Percentiles rank a stretch among this genome's conserved stretches.
Evolutionary conservation across 106 monocot species (phyloP).

Genomic region (Acanthochlamys bracteata): DNA sequence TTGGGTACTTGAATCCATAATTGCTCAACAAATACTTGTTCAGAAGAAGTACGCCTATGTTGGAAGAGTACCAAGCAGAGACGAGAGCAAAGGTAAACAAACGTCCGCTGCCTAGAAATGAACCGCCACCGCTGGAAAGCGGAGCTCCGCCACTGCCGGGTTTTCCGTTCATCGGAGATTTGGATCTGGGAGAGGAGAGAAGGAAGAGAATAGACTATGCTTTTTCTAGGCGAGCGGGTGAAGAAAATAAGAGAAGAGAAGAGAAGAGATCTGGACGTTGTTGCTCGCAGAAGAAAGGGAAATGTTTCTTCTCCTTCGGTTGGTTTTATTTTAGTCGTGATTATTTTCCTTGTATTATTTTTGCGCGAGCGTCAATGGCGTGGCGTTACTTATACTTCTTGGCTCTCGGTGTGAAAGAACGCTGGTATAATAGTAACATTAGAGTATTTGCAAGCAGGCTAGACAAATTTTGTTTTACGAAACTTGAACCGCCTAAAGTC

Average conservation of each 20-base stretch:
- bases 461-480: too few relatives aligned
- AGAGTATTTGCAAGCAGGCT: too few relatives aligned
- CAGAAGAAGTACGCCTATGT: conserved; percentile 53
- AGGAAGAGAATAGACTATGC: background rate
- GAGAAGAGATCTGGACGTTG: background rate
- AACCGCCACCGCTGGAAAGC: background rate
- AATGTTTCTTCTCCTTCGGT: too few relatives aligned
- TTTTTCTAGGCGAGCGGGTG: background rate
- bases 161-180: background rate
- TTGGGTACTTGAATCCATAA: conserved; percentile 44
- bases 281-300: background rate
- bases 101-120: conserved; percentile 6
- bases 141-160: background rate
- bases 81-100: conserved; percentile 43
- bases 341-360: too few relatives aligned
- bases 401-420: too few relatives aligned
- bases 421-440: too few relatives aligned
- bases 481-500: too few relatives aligned
- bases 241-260: background rate
- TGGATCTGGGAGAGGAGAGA: background rate
- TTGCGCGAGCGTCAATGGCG: too few relatives aligned
- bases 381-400: too few relatives aligned
- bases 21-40: conserved; percentile 39
- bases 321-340: too few relatives aligned
- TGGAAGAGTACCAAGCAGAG: conserved; percentile 49